Conservation (phyloP, 495 filamentous ascomycete species). For the Lentithecium fluviatile region DNA sequence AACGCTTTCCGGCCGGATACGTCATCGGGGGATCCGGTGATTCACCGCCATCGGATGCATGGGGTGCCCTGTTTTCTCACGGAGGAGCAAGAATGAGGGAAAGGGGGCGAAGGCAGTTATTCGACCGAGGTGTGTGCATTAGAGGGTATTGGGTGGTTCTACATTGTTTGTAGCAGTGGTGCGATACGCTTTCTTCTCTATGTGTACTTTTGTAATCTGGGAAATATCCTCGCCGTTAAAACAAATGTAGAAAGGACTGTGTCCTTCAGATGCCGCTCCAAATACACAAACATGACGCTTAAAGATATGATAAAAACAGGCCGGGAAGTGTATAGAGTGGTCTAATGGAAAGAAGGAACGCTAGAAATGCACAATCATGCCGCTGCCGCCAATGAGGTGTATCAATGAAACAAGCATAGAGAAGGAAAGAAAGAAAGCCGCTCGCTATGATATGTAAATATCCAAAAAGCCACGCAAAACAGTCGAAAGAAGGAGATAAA, state of each 20-base stretch:
- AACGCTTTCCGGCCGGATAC: not conserved
- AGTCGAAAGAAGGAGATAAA: slow-evolving; percentile 10
- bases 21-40: not conserved
- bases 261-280: slow-evolving; percentile 4
- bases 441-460: slow-evolving; percentile 26
- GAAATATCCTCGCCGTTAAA: not conserved
- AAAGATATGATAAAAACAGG: not conserved
- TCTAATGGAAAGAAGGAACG: not conserved
- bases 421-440: slow-evolving; percentile 6
- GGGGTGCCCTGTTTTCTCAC: not conserved
- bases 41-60: not conserved
- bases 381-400: slow-evolving; percentile 33
- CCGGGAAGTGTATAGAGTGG: not conserved
- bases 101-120: too few species aligned
- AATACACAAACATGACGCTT: not conserved
- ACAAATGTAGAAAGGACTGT: not conserved
- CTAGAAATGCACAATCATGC: slow-evolving; percentile 17
- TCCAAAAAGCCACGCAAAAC: not conserved
- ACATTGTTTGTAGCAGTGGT: too few species aligned
- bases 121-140: too few species aligned
- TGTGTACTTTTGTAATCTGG: too few species aligned
- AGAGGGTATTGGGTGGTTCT: too few species aligned
- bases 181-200: too few species aligned
- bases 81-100: too few species aligned
- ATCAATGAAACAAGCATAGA: slow-evolving; percentile 20